Conservation (phyloP, 2,329 filamentous ascomycete genomes). For the Aspergillus aculeatus region DNA sequence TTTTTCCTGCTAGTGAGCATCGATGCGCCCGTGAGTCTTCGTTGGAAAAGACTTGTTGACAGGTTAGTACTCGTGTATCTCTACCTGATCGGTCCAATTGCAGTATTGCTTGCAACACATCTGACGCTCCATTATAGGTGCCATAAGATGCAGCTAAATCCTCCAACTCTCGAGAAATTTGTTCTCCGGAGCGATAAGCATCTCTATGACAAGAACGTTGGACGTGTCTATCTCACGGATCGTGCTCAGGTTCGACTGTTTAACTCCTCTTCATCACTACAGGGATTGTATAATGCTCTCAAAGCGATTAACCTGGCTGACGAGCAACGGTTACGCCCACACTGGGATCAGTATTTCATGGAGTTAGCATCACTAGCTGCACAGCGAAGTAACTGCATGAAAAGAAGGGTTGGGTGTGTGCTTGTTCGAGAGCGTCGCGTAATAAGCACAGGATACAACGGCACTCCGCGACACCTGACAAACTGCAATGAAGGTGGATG, state of each 20-base stretch:
- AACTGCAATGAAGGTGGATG: constrained; percentile 96
- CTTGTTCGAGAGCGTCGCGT: constrained; percentile 83
- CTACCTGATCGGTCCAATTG: neutral
- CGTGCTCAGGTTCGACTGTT: constrained; percentile 81
- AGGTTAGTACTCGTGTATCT: constrained; percentile 46
- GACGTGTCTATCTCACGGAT: constrained; percentile 74
- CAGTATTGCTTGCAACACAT: neutral
- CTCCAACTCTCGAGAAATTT: constrained; percentile 59
- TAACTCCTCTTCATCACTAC: constrained; percentile 73
- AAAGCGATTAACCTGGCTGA: constrained; percentile 73
- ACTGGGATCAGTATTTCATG: constrained; percentile 99
- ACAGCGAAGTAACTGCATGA: constrained; percentile 95
- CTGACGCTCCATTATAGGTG: constrained; percentile 42
- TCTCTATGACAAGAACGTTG: constrained; percentile 65
- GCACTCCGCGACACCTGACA: constrained; percentile 81
- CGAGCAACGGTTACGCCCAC: constrained; percentile 75
- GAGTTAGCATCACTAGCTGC: constrained; percentile 87
- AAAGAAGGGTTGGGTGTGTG: constrained; percentile 90
- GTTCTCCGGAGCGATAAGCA: constrained; percentile 68
- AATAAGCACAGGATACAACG: constrained; percentile 95
- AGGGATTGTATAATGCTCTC: constrained; percentile 70
- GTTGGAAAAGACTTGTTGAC: constrained; percentile 75
- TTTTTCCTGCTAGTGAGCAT: constrained; percentile 93
- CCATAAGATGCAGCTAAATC: constrained; percentile 45
- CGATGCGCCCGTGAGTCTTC: constrained; percentile 80